Evolutionary conservation across 805 yeast species (phyloP), one percentile per base, ranked within the genome.

Genomic region (Wickerhamiella qilinensis): DNA sequence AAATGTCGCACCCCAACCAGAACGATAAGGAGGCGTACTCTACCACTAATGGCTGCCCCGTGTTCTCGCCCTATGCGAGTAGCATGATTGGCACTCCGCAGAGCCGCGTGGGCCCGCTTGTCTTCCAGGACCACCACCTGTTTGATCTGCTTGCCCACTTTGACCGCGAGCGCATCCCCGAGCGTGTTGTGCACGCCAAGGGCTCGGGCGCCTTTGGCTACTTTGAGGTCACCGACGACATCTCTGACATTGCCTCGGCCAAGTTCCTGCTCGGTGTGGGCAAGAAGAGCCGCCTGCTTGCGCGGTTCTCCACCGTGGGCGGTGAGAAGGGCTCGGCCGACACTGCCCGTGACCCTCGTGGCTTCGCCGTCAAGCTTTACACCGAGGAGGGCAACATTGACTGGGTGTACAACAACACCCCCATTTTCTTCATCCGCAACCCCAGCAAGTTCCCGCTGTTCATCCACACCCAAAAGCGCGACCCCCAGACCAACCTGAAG

Each of bases 341-440:
- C 49, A 60, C 77, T 18, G 73, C 69, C 15, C 69, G 83, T 53
- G 82, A 75, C 51, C 82, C 82, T 33, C 67, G 82, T 52, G 83
- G 83, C 3, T 76, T 74, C 54, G 60, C 79, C 14, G 69, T 71
- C 33, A 76, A 76, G 58, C 61, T 75, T 45, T 71, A 71, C 61
- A 75, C 82, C 16, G 77, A 73, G 44, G 75, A 73, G 52, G 83
- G 83, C 38, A 71, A 68, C 56, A 58, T 72, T 50, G 83, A 75
- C 60, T 75, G 78, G 77, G 83, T 75, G 17, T 73, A 71, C 64
- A 76, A 74, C 62, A 76, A 76, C 60, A 76, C 82, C 17, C 83
- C 83, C 12, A 64, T 75, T 20, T 74, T 74, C 54, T 74, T 74
- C 59, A 61, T 75, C 43, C 64, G 80, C 45, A 76, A 74, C 56